Evolutionary conservation across 2,329 filamentous ascomycete genomes (phyloP), one percentile per base, ranked within the genome.

Genomic region (Lachnellula arida): DNA sequence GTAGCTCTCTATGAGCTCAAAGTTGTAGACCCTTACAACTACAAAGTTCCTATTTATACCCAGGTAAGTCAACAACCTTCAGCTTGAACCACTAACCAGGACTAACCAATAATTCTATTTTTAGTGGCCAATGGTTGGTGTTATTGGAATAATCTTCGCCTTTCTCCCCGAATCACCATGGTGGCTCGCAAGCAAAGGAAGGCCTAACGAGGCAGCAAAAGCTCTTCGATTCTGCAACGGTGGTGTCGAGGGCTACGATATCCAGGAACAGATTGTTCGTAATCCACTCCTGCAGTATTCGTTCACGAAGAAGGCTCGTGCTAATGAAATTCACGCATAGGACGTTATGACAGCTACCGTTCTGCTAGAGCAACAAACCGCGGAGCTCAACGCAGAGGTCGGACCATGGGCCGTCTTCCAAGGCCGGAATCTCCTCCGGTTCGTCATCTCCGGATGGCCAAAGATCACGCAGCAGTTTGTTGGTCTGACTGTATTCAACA

Each of bases 111-210:
- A 12, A 34, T 54, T 34, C n/a, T n/a, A n/a, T n/a, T n/a, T 57
- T 35, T 60, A 78, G 65, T 78, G 75, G 75, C 71, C 71, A 0
- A 74, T 75, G 65, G 66, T 78, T 12, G 75, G 74, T 0, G 32
- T 71, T 6, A 76, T 75, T 66, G 51, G 67, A 0, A 51, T 72
- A 5, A 73, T 76, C 19, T 76, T 74, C 44, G 11, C 72, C 5
- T 53, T 72, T 14, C 60, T 76, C 4, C 73, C 72, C 1, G 72
- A 74, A 51, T 72, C 73, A 0, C 75, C 75, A 0, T 73, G 71
- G 56, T 76, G 72, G 70, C 70, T 72, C 14, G 67, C 68, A 1
- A 67, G 64, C 55, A 66, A 70, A 46, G 70, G 67, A 17, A 69
- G 68, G 47, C 50, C 66, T 14, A 67, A 71, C 2, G 42, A 58